Evolutionary conservation across 805 yeast genomes (phyloP), one percentile per base, ranked within the genome.

Genomic region (Saccharomyces paradoxus): DNA sequence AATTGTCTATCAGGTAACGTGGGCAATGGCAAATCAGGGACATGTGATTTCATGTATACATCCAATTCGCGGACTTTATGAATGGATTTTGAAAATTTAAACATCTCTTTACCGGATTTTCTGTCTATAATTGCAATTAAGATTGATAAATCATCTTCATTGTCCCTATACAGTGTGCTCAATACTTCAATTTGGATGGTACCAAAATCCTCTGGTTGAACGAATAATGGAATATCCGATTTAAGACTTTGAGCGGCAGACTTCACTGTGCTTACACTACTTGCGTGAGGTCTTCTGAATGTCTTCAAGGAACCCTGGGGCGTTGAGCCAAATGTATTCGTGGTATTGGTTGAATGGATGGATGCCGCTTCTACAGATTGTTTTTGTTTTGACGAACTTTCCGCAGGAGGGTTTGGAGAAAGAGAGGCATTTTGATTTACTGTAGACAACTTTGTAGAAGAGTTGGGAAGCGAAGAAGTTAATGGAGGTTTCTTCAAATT

Each of bases 21-120:
- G 0, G 90, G 86, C 29, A 86, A 69, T 4, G 74, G 63, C 48
- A 67, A 70, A 1, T 72, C 55, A 26, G 82, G 81, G 50, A 81
- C 78, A 54, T 75, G 74, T 4, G 80, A 80, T 58, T 89, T 75
- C 10, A 89, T 72, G 44, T 77, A 80, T 24, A 71, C 68, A 68
- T 89, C 95, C 57, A 91, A 75, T 9, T 77, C 74, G 5, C 74
- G 58, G n/a, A 92, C 71, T 60, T 84, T 85, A 1, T 79, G 71
- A 55, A 82, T 78, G 1, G 82, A 69, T 63, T 89, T 89, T 46
- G 82, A 74, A 52, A 89, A 81, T 60, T 83, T 77, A 86, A 96
- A 91, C 74, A 87, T 79, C 61, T 84, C 89, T 56, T 82, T 82
- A 44, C 75, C 73, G 1, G 83, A 71, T 26, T 77, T 81, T 32